A percentile compares a stretch with the other conserved stretches of the same genome.
Evolutionary conservation across 345 rosid species (phyloP).

Genomic region (Eucalyptus cloeziana): DNA sequence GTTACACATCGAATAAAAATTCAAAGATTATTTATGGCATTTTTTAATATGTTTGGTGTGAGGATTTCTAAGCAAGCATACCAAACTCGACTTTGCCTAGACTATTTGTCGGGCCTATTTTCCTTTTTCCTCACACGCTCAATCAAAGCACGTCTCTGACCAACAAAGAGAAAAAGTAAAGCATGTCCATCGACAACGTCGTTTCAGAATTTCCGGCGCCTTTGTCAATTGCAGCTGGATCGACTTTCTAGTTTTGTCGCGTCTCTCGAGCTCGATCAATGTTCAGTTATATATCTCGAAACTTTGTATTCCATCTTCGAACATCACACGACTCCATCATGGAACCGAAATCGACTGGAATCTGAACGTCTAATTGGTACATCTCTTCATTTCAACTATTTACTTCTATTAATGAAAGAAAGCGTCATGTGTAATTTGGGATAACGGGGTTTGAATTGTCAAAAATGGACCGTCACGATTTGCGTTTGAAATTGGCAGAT

Average conservation of each 20-base stretch:
- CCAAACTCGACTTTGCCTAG: neutral
- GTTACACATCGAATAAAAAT: fast-evolving
- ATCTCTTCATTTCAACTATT: neutral
- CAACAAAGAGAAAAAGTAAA: neutral
- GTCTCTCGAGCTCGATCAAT: too few species aligned
- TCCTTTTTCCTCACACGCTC: neutral
- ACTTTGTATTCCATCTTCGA: too few species aligned
- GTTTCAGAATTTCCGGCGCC: neutral
- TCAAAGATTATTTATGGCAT: too few species aligned
- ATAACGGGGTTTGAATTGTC: neutral
- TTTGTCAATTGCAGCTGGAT: too few species aligned
- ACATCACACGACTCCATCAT: too few species aligned
- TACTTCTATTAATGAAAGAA: neutral
- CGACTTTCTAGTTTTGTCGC: too few species aligned
- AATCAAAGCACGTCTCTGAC: neutral
- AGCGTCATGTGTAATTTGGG: neutral
- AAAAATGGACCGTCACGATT: neutral
- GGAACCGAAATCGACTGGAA: too few species aligned
- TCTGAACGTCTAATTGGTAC: neutral
- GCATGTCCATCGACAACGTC: neutral
- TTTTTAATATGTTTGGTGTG: fast-evolving
- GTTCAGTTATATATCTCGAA: too few species aligned
- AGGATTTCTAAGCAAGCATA: neutral
- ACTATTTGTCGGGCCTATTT: neutral
- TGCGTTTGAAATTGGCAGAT: neutral